Percentiles rank a stretch among this genome's conserved stretches.
These are phyloP conservation scores for Citrus mangshanensis DNA, from an alignment of 345 rosid species.

Conservation along the genomic window DNA sequence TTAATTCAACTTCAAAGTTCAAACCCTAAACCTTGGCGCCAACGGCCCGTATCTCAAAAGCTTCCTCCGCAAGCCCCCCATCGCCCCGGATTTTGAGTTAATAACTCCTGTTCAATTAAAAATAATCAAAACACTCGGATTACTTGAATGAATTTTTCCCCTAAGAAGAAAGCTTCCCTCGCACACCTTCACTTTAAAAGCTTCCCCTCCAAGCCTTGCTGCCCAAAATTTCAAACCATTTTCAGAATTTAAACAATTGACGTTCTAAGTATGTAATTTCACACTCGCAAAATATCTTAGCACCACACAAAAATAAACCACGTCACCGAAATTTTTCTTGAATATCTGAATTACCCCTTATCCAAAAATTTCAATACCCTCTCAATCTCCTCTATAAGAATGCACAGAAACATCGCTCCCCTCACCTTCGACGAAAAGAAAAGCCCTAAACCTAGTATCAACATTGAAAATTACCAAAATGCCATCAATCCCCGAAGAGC, in stretches of 20 bases:
- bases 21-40: background rate
- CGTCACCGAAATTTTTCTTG: background rate
- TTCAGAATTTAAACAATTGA: background rate
- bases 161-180: background rate
- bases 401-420: too few relatives aligned
- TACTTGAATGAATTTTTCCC: background rate
- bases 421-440: background rate
- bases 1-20: background rate
- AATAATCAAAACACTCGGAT: background rate
- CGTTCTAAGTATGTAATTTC: background rate
- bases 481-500: conserved; percentile 67
- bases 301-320: background rate
- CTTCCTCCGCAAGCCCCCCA: background rate
- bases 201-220: background rate
- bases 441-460: background rate
- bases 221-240: background rate
- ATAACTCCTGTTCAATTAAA: background rate
- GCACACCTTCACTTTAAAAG: background rate
- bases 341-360: background rate
- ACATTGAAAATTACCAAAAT: background rate
- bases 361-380: background rate
- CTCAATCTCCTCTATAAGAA: background rate
- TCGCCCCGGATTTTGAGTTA: background rate
- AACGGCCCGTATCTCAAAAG: background rate
- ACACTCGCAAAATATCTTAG: background rate